Base-by-base conservation (phyloP, 2,329 filamentous ascomycete species). In the Diaporthe sp. region DNA sequence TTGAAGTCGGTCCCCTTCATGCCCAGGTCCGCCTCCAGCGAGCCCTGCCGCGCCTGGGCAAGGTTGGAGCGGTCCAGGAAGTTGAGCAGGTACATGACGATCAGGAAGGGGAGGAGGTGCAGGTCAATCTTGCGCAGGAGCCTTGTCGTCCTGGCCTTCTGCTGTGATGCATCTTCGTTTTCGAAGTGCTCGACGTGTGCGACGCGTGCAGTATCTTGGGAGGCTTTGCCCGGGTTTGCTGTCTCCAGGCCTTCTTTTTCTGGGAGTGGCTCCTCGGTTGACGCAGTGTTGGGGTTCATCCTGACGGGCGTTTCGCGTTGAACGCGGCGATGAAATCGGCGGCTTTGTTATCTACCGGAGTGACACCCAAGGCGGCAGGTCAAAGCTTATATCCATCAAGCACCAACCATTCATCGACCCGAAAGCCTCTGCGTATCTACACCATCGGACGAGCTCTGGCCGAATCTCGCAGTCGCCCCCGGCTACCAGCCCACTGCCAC, bases 1-100 rank as follows among this genome's bases (percentile, higher is more conserved):
- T 91, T 91, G 79, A 89, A 91, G 65, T 92, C 88, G 2, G 88
- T 91, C 10, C 89, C 89, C 8, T 79, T 83, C 87, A 92, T 89
- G 1, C 81, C 81, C 0, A 92, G 82, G 74, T 92, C 90, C 31
- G 83, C 74, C 74, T 92, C 89, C 0, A 92, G 82, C 0, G 86
- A 86, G 0, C 88, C 89, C 44, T 90, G 85, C 5, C 89, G 85
- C 0, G 89, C 89, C 79, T 91, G 89, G 0, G 88, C 87, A 0
- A 91, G 82, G 76, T 91, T 91, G 10, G 75, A 81, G 4, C 88
- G 84, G 78, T 90, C 89, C 22, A 91, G 84, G 77, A 89, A 90
- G 81, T 89, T 90, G 75, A 91, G 83, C 1, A 90, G 84, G 78
- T 90, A 91, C 83, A 91, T 88, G 58, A 89, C 74, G n/a, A 89